A percentile compares a stretch with the other conserved stretches of the same genome.
Evolutionary conservation across 139 green algal genomes (phyloP).

Genomic region (Diplosphaera chodatii): DNA sequence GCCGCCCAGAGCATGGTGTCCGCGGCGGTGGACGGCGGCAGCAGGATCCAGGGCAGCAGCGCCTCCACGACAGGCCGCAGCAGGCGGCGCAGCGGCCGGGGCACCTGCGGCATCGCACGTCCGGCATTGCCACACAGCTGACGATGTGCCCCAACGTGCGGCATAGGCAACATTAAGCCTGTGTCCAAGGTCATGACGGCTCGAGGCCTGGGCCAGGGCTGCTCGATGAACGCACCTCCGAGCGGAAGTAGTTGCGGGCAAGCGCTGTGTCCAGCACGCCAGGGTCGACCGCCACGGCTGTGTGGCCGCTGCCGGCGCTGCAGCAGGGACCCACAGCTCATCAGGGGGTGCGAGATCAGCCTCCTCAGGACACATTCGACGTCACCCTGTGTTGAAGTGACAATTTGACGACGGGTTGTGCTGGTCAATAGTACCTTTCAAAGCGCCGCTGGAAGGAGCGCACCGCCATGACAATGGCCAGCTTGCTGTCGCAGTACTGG

Average conservation of each 20-base stretch:
- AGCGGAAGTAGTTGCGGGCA: slow-evolving; percentile 43
- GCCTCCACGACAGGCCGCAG: slow-evolving; percentile 5
- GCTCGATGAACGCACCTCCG: background rate
- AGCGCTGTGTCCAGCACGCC: slow-evolving; percentile 55
- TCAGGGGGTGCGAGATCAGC: too few relatives aligned
- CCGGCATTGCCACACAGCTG: background rate
- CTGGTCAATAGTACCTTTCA: too few relatives aligned
- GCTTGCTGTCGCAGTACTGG: slow-evolving; percentile 55
- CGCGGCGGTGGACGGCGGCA: slow-evolving; percentile 26
- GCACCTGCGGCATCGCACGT: slow-evolving; percentile 8
- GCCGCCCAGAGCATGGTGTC: slow-evolving; percentile 35
- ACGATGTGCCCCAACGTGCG: too few relatives aligned
- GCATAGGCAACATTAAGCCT: too few relatives aligned
- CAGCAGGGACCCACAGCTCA: too few relatives aligned
- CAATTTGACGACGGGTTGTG: too few relatives aligned
- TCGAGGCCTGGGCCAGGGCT: too few relatives aligned
- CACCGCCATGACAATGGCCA: slow-evolving; percentile 48
- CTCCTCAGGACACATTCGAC: too few relatives aligned
- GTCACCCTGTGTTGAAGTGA: too few relatives aligned
- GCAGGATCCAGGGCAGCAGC: slow-evolving; percentile 19
- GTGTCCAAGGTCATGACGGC: too few relatives aligned
- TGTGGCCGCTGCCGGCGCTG: slow-evolving; percentile 14
- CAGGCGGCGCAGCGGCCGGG: slow-evolving; percentile 7
- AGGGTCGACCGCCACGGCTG: slow-evolving; percentile 47
- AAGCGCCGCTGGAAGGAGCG: slow-evolving; percentile 47